A percentile compares a stretch with the other conserved stretches of the same genome.
Evolutionary conservation across 1,139 yeast species (phyloP).

Genomic region (Barnettozyma hawaiiensis): DNA sequence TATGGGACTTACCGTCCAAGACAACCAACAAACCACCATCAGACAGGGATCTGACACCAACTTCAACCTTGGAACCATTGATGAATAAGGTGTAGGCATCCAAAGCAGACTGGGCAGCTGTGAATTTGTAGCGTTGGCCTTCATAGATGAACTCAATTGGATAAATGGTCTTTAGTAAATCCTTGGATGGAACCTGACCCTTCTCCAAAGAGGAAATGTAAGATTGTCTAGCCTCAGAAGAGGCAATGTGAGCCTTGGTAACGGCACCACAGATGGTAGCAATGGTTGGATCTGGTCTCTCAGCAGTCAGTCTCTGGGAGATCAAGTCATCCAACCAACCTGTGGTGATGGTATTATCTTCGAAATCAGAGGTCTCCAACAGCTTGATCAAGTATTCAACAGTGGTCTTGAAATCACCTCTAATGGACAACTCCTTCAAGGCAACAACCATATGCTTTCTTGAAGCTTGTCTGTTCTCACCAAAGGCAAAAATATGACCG

Average conservation of each 20-base stretch:
- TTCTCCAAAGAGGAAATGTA: slow-evolving; percentile 74
- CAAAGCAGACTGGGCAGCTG: slow-evolving; percentile 86
- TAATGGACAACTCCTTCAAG: slow-evolving; percentile 86
- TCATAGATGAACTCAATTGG: slow-evolving; percentile 95
- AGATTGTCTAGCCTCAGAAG: slow-evolving; percentile 64
- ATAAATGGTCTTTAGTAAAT: slow-evolving; percentile 74
- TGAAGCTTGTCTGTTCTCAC: slow-evolving; percentile 96
- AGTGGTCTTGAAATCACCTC: slow-evolving; percentile 98
- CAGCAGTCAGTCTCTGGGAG: slow-evolving; percentile 88
- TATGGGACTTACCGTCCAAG: slow-evolving; percentile 87
- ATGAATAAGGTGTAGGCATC: slow-evolving; percentile 85
- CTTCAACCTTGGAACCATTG: slow-evolving; percentile 86
- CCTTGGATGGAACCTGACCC: slow-evolving; percentile 91
- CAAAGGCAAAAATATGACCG: slow-evolving; percentile 97
- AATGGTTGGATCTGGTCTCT: slow-evolving; percentile 84
- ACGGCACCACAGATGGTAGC: slow-evolving; percentile 98
- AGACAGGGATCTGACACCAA: slow-evolving; percentile 78
- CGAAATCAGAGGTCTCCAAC: slow-evolving; percentile 94
- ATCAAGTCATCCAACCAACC: slow-evolving; percentile 98
- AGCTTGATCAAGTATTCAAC: slow-evolving; percentile 93
- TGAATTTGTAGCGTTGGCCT: slow-evolving; percentile 86
- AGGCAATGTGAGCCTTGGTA: slow-evolving; percentile 80
- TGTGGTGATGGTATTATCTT: slow-evolving; percentile 92
- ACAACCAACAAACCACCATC: slow-evolving; percentile 93
- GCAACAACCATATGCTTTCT: slow-evolving; percentile 99